These are phyloP conservation scores for Beauveria australis DNA, from an alignment of 2,329 filamentous ascomycete genomes.

Conservation along the genomic window DNA sequence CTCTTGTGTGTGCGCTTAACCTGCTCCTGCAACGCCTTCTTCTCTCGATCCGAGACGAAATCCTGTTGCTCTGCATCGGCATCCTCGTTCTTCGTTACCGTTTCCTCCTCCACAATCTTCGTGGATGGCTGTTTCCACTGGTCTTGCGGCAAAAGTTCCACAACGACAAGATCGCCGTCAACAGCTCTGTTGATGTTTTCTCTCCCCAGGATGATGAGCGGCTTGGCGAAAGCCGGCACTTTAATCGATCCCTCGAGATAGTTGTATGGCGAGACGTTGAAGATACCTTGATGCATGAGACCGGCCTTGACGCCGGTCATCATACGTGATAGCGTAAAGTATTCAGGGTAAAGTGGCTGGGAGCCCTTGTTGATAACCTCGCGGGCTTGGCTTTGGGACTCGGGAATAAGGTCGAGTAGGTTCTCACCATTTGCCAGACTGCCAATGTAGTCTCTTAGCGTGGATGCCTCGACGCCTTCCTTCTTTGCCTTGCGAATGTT, in stretches of 20 bases:
- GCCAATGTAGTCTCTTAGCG: slow-evolving; percentile 69
- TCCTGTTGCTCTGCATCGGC: slow-evolving; percentile 73
- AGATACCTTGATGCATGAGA: slow-evolving; percentile 85
- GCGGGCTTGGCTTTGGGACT: slow-evolving; percentile 59
- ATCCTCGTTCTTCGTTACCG: slow-evolving; percentile 86
- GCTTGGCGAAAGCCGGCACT: slow-evolving; percentile 81
- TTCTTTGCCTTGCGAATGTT: slow-evolving; percentile 74
- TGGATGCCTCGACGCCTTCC: slow-evolving; percentile 63
- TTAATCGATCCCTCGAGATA: slow-evolving; percentile 91
- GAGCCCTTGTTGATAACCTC: slow-evolving; percentile 49
- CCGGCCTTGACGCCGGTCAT: slow-evolving; percentile 88
- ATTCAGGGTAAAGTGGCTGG: slow-evolving; percentile 78
- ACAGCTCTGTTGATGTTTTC: slow-evolving; percentile 95
- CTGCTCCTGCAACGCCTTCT: slow-evolving; percentile 80
- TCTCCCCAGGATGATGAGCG: slow-evolving; percentile 77
- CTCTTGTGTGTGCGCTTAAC: slow-evolving; percentile 78
- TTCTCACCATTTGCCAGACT: slow-evolving; percentile 76
- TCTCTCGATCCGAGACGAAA: slow-evolving; percentile 82
- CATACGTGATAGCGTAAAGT: slow-evolving; percentile 82
- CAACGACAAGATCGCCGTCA: slow-evolving; percentile 84
- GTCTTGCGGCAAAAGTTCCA: slow-evolving; percentile 85
- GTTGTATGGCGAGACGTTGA: slow-evolving; percentile 96
- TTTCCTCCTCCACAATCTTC: slow-evolving; percentile 91
- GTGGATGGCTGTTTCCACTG: slow-evolving; percentile 97
- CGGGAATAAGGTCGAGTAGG: slow-evolving; percentile 87